Percentiles rank a stretch among this genome's conserved stretches.
phyloP scores from a whole-genome alignment of 805 yeast genomes.

The Nakazawaea molendinolei region DNA sequence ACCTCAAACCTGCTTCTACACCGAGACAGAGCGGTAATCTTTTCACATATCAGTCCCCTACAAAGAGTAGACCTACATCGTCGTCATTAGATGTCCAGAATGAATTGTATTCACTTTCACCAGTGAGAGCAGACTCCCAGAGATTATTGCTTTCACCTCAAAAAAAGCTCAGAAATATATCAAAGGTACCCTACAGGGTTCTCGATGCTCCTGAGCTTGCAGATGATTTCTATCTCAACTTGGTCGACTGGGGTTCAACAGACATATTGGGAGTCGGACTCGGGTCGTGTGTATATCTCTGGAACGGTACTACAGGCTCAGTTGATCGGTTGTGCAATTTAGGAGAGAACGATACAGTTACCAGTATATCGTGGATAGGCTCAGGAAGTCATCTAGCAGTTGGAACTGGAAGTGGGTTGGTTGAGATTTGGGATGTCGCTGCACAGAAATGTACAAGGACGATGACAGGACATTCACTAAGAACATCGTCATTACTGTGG shows the following conservation, averaged over 20 bases:
- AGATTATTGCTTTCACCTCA: conserved; percentile 74
- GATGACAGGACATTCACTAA: conserved; percentile 82
- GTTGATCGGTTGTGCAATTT: conserved; percentile 78
- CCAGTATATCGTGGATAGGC: conserved; percentile 89
- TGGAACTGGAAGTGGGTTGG: conserved; percentile 81
- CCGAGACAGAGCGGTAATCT: conserved; percentile 47
- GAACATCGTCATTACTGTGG: conserved; percentile 91
- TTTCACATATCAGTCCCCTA: conserved; percentile 71
- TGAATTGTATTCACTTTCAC: conserved; percentile 74
- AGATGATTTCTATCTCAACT: conserved; percentile 87
- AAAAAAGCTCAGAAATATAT: conserved; percentile 67
- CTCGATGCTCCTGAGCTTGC: conserved; percentile 93
- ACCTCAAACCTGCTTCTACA: conserved; percentile 18
- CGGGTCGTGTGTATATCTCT: conserved; percentile 79
- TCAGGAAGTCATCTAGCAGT: conserved; percentile 92
- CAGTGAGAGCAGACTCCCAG: conserved; percentile 86
- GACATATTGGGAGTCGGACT: conserved; percentile 87
- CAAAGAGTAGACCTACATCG: conserved; percentile 54
- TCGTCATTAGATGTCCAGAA: conserved; percentile 55
- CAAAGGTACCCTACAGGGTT: conserved; percentile 86
- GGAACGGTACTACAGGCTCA: conserved; percentile 83
- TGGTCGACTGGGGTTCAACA: conserved; percentile 93
- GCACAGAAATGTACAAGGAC: conserved; percentile 77
- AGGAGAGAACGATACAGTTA: conserved; percentile 60
- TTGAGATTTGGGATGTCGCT: conserved; percentile 92